Evolutionary conservation across 2,329 filamentous ascomycete genomes (phyloP).

Genomic region (Peltaster fructicola): DNA sequence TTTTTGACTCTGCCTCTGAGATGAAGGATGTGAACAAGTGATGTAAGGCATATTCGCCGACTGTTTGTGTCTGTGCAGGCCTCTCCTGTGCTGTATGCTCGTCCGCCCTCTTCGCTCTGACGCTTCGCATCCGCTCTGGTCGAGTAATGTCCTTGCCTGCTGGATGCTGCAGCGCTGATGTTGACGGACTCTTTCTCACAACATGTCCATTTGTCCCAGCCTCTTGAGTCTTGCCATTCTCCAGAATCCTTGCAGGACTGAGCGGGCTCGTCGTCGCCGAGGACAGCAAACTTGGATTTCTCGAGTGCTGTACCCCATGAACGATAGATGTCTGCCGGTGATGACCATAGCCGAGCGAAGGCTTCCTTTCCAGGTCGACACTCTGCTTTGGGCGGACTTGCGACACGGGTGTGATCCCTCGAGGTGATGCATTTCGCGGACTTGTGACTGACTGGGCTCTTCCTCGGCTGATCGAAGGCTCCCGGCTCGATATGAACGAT

Average conservation of each 20-base stretch:
- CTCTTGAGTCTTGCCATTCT: conserved; percentile 14
- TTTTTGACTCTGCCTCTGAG: conserved; percentile 87
- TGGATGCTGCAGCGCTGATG: conserved; percentile 13
- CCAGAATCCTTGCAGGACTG: conserved; percentile 68
- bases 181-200: conserved; percentile 18
- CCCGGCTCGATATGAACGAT: conserved; percentile 18
- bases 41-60: conserved; percentile 94
- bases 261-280: conserved; percentile 62
- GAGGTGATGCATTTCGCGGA: conserved; percentile 24
- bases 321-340: conserved; percentile 95
- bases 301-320: conserved; percentile 79
- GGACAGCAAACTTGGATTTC: conserved; percentile 76
- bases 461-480: conserved; percentile 27
- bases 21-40: conserved; percentile 96
- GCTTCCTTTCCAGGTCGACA: conserved; percentile 28
- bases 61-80: conserved; percentile 82
- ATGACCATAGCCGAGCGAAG: conserved; percentile 54
- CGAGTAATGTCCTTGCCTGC: conserved; percentile 10
- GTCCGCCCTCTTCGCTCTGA: conserved; percentile 50
- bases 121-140: conserved; percentile 30
- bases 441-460: conserved; percentile 27
- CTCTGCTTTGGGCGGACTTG: conserved; percentile 22
- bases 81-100: conserved; percentile 59
- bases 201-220: conserved; percentile 4
- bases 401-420: conserved; percentile 26